A percentile compares a stretch with the other conserved stretches of the same genome.
Conservation (phyloP, 2,329 filamentous ascomycete species). For the Trichoderma atroviride region DNA sequence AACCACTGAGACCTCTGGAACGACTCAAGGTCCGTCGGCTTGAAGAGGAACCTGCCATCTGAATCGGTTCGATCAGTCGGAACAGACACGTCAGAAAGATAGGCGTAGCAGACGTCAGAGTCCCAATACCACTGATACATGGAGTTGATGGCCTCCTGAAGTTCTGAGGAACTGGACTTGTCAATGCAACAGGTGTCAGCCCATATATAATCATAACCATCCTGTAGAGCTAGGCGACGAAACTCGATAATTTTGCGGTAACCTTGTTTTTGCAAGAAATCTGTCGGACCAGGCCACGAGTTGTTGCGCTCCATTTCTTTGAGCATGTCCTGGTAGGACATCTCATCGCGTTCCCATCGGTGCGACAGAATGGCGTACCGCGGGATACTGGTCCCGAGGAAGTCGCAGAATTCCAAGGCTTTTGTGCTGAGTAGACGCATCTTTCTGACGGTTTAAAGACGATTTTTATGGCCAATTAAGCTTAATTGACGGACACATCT, state of each 20-base stretch:
- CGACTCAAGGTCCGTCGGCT: neutral
- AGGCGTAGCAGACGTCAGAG: neutral
- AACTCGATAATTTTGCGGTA: neutral
- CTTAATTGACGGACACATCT: neutral
- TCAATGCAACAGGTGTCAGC: neutral
- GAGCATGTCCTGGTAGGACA: neutral
- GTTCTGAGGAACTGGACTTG: neutral
- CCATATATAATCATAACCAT: neutral
- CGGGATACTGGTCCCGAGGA: neutral
- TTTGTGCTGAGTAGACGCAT: neutral
- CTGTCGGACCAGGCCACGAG: neutral
- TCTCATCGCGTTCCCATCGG: neutral
- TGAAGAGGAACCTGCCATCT: neutral
- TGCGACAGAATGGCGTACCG: neutral
- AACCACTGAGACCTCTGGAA: neutral
- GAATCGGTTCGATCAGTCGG: neutral
- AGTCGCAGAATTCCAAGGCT: neutral
- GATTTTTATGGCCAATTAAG: neutral
- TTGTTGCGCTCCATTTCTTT: neutral
- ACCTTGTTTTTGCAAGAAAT: neutral
- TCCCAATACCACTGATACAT: neutral
- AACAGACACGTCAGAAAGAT: neutral
- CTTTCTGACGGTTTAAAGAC: neutral
- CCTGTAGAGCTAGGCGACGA: neutral
- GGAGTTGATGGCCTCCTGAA: neutral